These are phyloP conservation scores for Cinnamomum micranthum DNA, from an alignment of 164 flowering plant genomes.

Conservation along the genomic window DNA sequence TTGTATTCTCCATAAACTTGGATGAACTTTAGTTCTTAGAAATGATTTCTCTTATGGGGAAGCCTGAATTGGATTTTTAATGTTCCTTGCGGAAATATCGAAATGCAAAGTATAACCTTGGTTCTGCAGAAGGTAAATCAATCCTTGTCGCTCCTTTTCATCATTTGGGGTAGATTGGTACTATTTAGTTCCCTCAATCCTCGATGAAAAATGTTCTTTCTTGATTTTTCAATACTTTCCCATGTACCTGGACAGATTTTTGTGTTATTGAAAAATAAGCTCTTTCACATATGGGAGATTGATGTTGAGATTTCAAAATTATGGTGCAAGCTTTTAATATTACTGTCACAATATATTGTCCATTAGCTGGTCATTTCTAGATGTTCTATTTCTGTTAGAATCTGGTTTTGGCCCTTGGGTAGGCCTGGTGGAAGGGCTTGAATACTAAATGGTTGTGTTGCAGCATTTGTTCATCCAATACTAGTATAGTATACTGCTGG, in stretches of 20 bases:
- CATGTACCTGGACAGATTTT: background rate
- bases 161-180: background rate
- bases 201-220: background rate
- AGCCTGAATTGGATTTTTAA: background rate
- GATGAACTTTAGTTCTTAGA: no score
- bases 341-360: no score
- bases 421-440: no score
- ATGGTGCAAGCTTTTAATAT: no score
- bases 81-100: slow-evolving; percentile 65
- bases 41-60: background rate
- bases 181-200: background rate
- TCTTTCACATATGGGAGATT: no score
- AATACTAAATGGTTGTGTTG: no score
- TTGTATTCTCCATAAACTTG: background rate
- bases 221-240: background rate
- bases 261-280: background rate
- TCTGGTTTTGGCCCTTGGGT: no score
- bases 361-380: no score
- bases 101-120: slow-evolving; percentile 69
- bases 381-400: no score
- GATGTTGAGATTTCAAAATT: no score
- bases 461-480: no score
- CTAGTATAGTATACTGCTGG: no score
- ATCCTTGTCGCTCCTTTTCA: background rate
- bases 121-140: slow-evolving; percentile 47